These are phyloP conservation scores for Pittosporum tobira DNA, from an alignment of 129 eudicot genomes.

Conservation along the genomic window DNA sequence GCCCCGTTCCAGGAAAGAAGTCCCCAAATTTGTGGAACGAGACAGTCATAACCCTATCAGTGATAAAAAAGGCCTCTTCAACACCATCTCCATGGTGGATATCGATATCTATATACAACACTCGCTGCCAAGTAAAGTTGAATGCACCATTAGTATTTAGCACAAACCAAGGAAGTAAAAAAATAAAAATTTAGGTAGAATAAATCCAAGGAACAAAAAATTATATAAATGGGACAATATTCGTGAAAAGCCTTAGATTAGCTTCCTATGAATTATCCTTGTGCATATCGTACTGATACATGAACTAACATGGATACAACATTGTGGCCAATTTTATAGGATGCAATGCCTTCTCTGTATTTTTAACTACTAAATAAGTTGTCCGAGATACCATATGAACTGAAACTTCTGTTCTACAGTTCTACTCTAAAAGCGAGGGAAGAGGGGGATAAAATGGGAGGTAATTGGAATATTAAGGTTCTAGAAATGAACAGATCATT, in stretches of 20 bases:
- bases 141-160: not conserved
- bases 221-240: no score
- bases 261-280: not conserved
- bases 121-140: slow-evolving; percentile 51
- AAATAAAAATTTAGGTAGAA: not conserved
- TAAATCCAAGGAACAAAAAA: not conserved
- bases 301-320: no score
- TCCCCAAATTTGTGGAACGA: slow-evolving; percentile 93
- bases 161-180: not conserved
- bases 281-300: not conserved
- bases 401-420: not conserved
- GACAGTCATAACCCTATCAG: slow-evolving; percentile 91
- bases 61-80: slow-evolving; percentile 86
- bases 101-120: slow-evolving; percentile 74
- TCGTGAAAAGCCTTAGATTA: no score
- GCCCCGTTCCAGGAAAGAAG: slow-evolving; percentile 95
- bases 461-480: not conserved
- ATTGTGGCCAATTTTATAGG: not conserved
- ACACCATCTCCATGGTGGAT: slow-evolving; percentile 96
- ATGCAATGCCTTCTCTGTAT: not conserved
- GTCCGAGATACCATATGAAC: not conserved
- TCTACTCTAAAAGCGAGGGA: not conserved
- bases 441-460: not conserved
- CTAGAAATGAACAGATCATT: no score
- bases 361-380: not conserved